Percentiles rank a stretch among this genome's conserved stretches.
These are phyloP conservation scores for Wallemia ichthyophaga DNA, from an alignment of 1,284 basidiomycete genomes.

Conservation along the genomic window DNA sequence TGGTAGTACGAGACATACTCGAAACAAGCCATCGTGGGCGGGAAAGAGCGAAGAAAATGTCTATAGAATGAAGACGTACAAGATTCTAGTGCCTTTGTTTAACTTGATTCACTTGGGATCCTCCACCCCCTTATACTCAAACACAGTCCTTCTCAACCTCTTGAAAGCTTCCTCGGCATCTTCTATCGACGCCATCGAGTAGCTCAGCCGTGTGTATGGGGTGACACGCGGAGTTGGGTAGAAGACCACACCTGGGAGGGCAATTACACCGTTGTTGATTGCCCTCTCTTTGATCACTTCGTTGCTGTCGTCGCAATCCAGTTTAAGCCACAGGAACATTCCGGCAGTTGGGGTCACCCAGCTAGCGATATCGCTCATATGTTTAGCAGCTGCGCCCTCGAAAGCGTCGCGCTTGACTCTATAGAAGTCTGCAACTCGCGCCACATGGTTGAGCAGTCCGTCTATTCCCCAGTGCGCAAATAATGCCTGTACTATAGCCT, in stretches of 20 bases:
- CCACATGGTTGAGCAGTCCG: conserved; percentile 43
- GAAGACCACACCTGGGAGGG: conserved; percentile 34
- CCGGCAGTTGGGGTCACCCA: conserved; percentile 23
- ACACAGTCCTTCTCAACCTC: not conserved
- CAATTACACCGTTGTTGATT: conserved; percentile 49
- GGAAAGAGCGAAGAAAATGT: not conserved
- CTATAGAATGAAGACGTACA: too few relatives aligned
- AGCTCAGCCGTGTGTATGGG: not conserved
- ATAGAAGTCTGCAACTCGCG: conserved; percentile 43
- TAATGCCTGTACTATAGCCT: conserved; percentile 38
- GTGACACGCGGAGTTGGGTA: not conserved
- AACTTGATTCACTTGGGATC: not conserved
- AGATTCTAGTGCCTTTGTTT: not conserved
- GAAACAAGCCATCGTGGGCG: too few relatives aligned
- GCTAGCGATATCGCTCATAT: conserved; percentile 43
- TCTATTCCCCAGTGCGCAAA: conserved; percentile 33
- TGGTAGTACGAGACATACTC: not conserved
- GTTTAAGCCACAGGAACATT: conserved; percentile 57
- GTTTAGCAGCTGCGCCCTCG: conserved; percentile 36
- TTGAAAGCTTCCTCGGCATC: not conserved
- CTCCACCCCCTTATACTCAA: not conserved
- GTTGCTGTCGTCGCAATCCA: conserved; percentile 29
- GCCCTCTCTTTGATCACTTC: conserved; percentile 48
- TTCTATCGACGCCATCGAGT: not conserved
- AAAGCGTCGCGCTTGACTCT: conserved; percentile 45